Evolutionary conservation across 2,329 filamentous ascomycete species (phyloP), one percentile per base, ranked within the genome.

Genomic region (Aspergillus sp.): DNA sequence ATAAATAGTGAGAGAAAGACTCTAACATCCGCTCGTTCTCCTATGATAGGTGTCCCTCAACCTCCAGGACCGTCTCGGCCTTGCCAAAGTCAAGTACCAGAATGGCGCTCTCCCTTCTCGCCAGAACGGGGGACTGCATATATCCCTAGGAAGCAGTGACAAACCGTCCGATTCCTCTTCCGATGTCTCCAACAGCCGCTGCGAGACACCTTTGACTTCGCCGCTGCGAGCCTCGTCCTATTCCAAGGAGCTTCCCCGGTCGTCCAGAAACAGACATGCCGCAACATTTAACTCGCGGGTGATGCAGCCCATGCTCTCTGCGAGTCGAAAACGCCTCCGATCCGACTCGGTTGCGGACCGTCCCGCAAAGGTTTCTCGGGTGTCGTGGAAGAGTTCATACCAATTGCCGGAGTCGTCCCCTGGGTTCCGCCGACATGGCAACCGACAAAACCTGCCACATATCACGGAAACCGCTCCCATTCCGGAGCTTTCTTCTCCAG

Each of bases 31-130:
- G n/a, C 33, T 62, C 66, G 54, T n/a, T 37, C 34, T 39, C 30
- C 19, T 34, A 5, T 24, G 68, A 55, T 72, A 98, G 95, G 96
- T 99, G 80, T 95, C 93, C 68, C 85, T 93, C 73, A 90, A 89
- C 70, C 82, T 99, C 55, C 92, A 98, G 79, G 92, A 96, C 80
- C 91, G 93, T 63, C 86, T 99, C 59, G 93, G 95, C 58, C 86
- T 98, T 63, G 95, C 95, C 73, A 95, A 96, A 76, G 95, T 97
- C 84, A 98, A 98, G 80, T 92, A 95, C 66, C 92, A 96, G 77
- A 89, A 96, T 79, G 93, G 93, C 73, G 96, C 92, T 88, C 89
- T 97, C 77, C 90, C 95, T 83, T 93, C 71, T 85, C 92, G 71
- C 86, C 93, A 76, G 82, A 93, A 72, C 86, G 89, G 77, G 84